Evolutionary conservation across 345 rosid species (phyloP), one percentile per base, ranked within the genome.

Genomic region (Carallia brachiata): DNA sequence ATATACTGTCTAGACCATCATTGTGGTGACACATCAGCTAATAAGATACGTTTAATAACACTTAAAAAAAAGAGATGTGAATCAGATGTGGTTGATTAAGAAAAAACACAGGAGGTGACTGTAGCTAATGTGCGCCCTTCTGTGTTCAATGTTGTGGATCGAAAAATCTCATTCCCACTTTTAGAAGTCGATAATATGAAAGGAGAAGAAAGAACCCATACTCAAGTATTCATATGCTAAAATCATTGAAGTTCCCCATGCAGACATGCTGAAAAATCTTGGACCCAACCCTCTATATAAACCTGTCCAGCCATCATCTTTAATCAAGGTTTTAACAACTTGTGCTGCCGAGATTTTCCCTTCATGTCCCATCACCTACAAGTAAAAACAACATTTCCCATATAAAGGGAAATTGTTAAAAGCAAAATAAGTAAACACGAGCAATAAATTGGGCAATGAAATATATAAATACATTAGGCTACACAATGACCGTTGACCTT

Each of bases 201-300:
- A 67, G 36, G 61, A 72, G 61, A 36, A 67, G 69, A 74, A 70
- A 73, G 66, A 71, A 62, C 36, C 37, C 97, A 73, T 90, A 96
- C 99, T 96, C 80, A 96, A 81, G 82, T 96, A 96, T 78, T 96
- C 99, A 61, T 96, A 96, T 65, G 98, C 79, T 77, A 92, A 70
- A 70, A 96, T 96, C 99, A 96, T 90, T 1, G 99, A 83, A 70
- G 99, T 92, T 86, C 98, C 99, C 99, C 99, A 90, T 66, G 98
- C 94, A 17, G 99, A 96, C 92, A 88, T 96, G 85, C 96, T 90
- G 87, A 96, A 83, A 79, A 96, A 89, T 79, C 99, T 86, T 23
- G 99, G 98, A 52, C 98, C 98, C 68, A 90, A 72, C 61, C 99
- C 99, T 81, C 92, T 83, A 63, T 96, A 90, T 52, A 96, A 79